phyloP scores from a whole-genome alignment of 768 basidiomycete genomes.

The Phaeotremella fagi region DNA sequence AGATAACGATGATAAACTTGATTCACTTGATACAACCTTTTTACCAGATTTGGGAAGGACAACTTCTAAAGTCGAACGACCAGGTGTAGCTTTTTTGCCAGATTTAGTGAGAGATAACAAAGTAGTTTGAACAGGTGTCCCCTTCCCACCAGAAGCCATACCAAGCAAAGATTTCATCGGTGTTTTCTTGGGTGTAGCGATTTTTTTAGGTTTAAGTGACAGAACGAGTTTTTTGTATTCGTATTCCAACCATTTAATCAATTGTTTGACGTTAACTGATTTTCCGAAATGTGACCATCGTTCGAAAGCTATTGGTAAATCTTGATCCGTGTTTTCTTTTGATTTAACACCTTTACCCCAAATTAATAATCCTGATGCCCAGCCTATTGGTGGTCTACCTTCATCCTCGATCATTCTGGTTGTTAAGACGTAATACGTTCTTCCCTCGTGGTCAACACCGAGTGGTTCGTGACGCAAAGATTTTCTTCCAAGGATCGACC shows the following conservation, averaged over 20 bases:
- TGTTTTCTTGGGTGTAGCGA: neutral
- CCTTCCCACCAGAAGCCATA: neutral
- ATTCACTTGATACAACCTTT: neutral
- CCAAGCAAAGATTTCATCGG: neutral
- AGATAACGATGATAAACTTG: neutral
- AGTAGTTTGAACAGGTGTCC: neutral
- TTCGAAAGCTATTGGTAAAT: conserved; percentile 12
- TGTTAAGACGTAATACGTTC: conserved; percentile 26
- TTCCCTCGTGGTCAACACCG: conserved; percentile 28
- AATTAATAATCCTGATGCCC: conserved; percentile 32
- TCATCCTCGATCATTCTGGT: conserved; percentile 19
- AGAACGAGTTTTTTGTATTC: conserved; percentile 6
- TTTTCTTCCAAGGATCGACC: conserved; percentile 8
- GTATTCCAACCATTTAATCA: conserved; percentile 24
- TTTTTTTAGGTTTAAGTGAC: conserved; percentile 6
- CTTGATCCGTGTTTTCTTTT: neutral
- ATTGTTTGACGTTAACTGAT: conserved; percentile 8
- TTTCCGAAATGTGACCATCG: conserved; percentile 36
- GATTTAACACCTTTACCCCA: conserved; percentile 22
- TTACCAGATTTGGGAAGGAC: conserved; percentile 8
- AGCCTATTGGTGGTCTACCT: conserved; percentile 21
- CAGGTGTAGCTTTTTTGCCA: neutral
- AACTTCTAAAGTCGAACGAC: conserved; percentile 6
- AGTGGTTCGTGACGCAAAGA: conserved; percentile 22
- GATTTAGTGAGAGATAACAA: neutral